Base-by-base conservation (phyloP, 2,329 filamentous ascomycete genomes). In the Nemania bipapillata region DNA sequence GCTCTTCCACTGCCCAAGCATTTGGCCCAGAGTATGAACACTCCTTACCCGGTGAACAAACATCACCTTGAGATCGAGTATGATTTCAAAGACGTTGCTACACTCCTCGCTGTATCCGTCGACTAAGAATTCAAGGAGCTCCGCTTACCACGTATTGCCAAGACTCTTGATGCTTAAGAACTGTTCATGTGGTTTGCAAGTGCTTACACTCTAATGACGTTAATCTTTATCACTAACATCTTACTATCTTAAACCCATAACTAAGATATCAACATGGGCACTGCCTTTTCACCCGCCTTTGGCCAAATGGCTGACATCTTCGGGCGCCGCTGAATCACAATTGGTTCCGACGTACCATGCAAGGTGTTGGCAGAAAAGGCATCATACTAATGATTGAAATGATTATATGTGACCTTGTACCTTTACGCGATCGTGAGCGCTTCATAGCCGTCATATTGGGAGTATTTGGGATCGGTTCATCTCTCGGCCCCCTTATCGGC, bases 381-480 rank as follows among this genome's bases (percentile, higher is more conserved):
- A 66, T 74, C 64, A 77, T 78, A 52, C 72, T 83, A 30, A 74
- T 86, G 0, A 75, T 80, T 2, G 81, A 86, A 22, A 77, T 85
- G 50, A 81, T 87, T n/a, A 76, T 85, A 9, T 82, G 79, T 45
- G 85, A 87, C 61, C 72, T 86, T 3, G 79, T 86, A 0, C 82
- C 84, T 1, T 28, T 63, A 2, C 40, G 52, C 7, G 60, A 63
- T 3, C 26, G 60, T 5, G 52, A 52, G 4, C 32, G 1, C 1
- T 63, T 47, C 20, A 55, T 47, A 4, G 52, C 50, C 8, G n/a
- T 63, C 5, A n/a, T 63, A 17, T 56, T 56, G 9, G 37, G 0
- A 73, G 86, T 8, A 74, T 80, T 3, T 76, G 84, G 66, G 74
- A 84, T 62, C 80, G 81, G 1, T 78, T 78, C 9, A 83, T 80